Percentiles rank a stretch among this genome's conserved stretches.
Evolutionary conservation across 257 asterid species (phyloP).

Genomic region (Solanum chiquidenum): DNA sequence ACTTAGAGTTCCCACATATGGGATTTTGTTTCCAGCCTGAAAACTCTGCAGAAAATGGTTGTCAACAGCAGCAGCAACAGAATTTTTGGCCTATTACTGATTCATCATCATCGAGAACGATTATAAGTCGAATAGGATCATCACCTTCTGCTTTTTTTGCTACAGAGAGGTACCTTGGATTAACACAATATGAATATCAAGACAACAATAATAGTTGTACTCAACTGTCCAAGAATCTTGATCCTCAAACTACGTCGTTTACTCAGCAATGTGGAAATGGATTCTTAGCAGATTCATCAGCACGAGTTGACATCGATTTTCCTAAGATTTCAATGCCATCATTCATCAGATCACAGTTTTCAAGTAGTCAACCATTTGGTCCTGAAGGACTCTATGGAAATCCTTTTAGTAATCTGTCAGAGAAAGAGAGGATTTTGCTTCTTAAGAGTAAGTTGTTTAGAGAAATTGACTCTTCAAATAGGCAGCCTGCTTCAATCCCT

Average conservation of each 20-base stretch:
- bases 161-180: slow-evolving; percentile 40
- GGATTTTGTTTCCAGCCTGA: slow-evolving; percentile 19
- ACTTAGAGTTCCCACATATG: slow-evolving; percentile 10
- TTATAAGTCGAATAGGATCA: slow-evolving; percentile 45
- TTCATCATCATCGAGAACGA: slow-evolving; percentile 28
- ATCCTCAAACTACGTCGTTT: slow-evolving; percentile 2
- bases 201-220: slow-evolving; percentile 4
- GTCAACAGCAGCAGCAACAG: slow-evolving; percentile 9
- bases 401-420: slow-evolving; percentile 40
- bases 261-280: slow-evolving; percentile 18
- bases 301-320: slow-evolving; percentile 9
- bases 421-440: slow-evolving; percentile 35
- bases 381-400: slow-evolving; percentile 19
- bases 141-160: slow-evolving; percentile 39
- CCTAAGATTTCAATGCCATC: slow-evolving; percentile 5
- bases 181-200: slow-evolving; percentile 28
- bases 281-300: slow-evolving; percentile 11
- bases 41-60: slow-evolving; percentile 3
- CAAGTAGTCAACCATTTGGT: neutral
- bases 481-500: slow-evolving; percentile 11
- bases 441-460: slow-evolving; percentile 52
- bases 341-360: slow-evolving; percentile 5
- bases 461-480: slow-evolving; percentile 16
- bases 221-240: slow-evolving; percentile 18
- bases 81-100: slow-evolving; percentile 7